Percentiles rank a stretch among this genome's conserved stretches.
Evolutionary conservation across 352 stramenopile species (phyloP).

Genomic region (Thraustochytrium striatum): DNA sequence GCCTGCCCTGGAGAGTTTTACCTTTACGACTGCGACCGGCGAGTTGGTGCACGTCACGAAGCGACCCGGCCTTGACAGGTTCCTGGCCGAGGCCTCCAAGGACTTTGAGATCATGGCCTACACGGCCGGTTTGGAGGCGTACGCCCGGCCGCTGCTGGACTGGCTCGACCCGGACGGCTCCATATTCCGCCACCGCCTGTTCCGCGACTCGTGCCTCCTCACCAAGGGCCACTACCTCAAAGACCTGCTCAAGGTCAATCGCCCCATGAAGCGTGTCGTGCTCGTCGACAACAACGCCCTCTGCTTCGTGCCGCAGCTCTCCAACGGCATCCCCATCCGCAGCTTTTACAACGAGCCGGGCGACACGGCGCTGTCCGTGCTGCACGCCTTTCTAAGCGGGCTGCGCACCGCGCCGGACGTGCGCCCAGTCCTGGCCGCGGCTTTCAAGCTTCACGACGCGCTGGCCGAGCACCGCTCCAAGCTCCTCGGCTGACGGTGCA

Average conservation of each 20-base stretch:
- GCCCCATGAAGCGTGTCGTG: conserved; percentile 84
- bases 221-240: conserved; percentile 94
- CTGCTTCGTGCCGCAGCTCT: conserved; percentile 94
- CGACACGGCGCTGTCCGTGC: conserved; percentile 68
- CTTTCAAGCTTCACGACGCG: conserved; percentile 95
- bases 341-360: conserved; percentile 75
- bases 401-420: conserved; percentile 80
- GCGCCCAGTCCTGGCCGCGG: conserved; percentile 83
- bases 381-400: conserved; percentile 50
- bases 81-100: conserved; percentile 88
- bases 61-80: conserved; percentile 88
- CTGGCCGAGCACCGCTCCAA: too few species aligned
- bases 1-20: conserved; percentile 89
- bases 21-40: conserved; percentile 92
- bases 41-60: conserved; percentile 74
- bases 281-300: conserved; percentile 97
- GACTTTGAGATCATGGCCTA: conserved; percentile 97
- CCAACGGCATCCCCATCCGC: conserved; percentile 83
- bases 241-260: conserved; percentile 87
- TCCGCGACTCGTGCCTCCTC: conserved; percentile 88
- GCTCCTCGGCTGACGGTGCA: too few species aligned
- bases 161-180: conserved; percentile 82
- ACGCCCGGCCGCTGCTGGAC: too few species aligned
- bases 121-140: conserved; percentile 92
- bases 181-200: conserved; percentile 63